phyloP scores from a whole-genome alignment of 2,329 filamentous ascomycete species.

The Colletotrichum liriopes region DNA sequence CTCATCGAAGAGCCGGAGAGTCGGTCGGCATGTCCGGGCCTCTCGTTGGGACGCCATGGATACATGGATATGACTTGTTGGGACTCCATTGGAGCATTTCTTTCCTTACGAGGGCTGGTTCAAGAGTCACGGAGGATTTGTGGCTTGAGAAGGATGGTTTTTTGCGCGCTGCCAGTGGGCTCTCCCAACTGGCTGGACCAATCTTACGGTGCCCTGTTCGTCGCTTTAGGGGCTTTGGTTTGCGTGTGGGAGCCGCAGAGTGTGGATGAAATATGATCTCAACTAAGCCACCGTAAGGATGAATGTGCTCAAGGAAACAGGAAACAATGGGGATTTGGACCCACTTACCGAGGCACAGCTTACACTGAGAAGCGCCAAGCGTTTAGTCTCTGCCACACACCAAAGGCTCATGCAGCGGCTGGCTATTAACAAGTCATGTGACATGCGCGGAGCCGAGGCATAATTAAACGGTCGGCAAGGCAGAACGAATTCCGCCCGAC shows the following conservation, averaged over 20 bases:
- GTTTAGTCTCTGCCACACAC: too few relatives aligned
- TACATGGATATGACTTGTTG: neutral
- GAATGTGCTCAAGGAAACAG: neutral
- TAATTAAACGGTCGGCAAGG: neutral
- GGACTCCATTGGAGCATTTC: neutral
- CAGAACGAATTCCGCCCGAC: constrained; percentile 4
- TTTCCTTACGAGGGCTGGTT: neutral
- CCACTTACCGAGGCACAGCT: constrained; percentile 18
- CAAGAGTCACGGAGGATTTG: neutral
- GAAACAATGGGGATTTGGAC: neutral
- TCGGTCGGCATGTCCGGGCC: neutral
- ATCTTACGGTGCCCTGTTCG: neutral
- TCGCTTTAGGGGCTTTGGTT: neutral
- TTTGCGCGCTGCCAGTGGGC: neutral
- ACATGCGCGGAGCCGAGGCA: constrained; percentile 10
- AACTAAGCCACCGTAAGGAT: neutral
- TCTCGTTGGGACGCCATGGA: constrained; percentile 11
- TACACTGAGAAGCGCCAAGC: neutral
- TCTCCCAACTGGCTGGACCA: neutral
- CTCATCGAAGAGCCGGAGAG: neutral
- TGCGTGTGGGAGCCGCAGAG: neutral
- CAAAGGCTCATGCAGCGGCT: neutral
- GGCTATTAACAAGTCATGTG: constrained; percentile 4
- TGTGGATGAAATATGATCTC: neutral
- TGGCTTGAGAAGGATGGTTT: neutral